phyloP scores from a whole-genome alignment of 23 red algal species.

The Chondrus crispus region DNA sequence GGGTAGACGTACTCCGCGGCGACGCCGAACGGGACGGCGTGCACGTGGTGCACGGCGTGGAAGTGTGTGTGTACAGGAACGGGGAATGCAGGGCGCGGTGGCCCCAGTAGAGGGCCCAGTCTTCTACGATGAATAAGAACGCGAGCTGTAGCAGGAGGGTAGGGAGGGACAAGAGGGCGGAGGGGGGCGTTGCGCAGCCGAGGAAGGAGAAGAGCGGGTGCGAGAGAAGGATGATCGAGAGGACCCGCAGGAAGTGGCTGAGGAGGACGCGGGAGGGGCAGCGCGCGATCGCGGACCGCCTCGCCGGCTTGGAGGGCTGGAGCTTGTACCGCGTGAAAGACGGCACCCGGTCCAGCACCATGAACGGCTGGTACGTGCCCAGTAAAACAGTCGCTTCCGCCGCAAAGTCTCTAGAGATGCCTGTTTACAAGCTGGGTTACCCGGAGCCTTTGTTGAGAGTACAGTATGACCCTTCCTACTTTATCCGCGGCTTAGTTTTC shows the following conservation, averaged over 20 bases:
- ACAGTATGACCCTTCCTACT: slow-evolving; percentile 85
- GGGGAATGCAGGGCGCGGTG: slow-evolving; percentile 92
- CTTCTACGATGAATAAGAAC: slow-evolving; percentile 90
- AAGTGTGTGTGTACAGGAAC: slow-evolving; percentile 83
- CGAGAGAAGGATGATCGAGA: slow-evolving; percentile 86
- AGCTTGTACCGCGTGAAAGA: slow-evolving; percentile 59
- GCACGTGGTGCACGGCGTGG: slow-evolving; percentile 85
- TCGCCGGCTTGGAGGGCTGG: slow-evolving; percentile 27
- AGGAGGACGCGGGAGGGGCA: slow-evolving; percentile 53
- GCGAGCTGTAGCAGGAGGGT: slow-evolving; percentile 62
- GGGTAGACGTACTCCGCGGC: slow-evolving; percentile 96
- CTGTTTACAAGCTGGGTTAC: slow-evolving; percentile 78
- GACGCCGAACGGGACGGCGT: slow-evolving; percentile 89
- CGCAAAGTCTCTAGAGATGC: too few species aligned
- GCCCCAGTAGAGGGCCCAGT: slow-evolving; percentile 93
- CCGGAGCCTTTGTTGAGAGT: slow-evolving; percentile 63
- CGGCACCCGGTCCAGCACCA: slow-evolving; percentile 21
- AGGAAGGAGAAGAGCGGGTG: slow-evolving; percentile 85
- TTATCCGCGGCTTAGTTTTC: slow-evolving; percentile 89
- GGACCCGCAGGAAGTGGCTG: slow-evolving; percentile 82
- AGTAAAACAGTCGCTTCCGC: too few species aligned
- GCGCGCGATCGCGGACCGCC: neutral
- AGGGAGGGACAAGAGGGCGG: slow-evolving; percentile 24
- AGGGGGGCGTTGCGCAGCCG: slow-evolving; percentile 14
- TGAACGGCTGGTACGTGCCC: too few species aligned